Conservation (phyloP, 2,329 filamentous ascomycete genomes). For the Camptophora hylomeconis region DNA sequence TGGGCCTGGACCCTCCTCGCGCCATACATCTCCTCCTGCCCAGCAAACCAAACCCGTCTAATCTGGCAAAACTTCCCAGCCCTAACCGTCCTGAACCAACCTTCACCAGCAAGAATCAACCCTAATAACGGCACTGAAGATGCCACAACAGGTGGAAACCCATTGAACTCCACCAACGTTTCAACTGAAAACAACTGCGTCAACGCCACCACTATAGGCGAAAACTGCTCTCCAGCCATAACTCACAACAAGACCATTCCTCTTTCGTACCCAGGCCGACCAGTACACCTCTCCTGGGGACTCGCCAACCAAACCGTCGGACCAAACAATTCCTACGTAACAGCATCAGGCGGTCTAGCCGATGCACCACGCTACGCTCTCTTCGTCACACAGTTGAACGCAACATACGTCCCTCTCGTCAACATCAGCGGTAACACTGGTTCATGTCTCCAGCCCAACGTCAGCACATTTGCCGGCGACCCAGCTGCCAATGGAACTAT, state of each 20-base stretch:
- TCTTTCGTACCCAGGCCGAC: slow-evolving; percentile 60
- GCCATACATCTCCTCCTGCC: slow-evolving; percentile 68
- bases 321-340: slow-evolving; percentile 73
- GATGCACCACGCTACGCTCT: slow-evolving; percentile 52
- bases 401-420: slow-evolving; percentile 55
- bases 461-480: slow-evolving; percentile 53
- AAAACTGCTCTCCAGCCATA: slow-evolving; percentile 52
- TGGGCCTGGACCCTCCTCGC: slow-evolving; percentile 76
- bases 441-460: too few species aligned
- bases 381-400: slow-evolving; percentile 66
- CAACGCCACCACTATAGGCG: slow-evolving; percentile 40
- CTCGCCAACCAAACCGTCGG: slow-evolving; percentile 54
- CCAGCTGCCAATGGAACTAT: slow-evolving; percentile 65
- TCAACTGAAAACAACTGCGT: slow-evolving; percentile 40
- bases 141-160: slow-evolving; percentile 13
- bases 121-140: slow-evolving; percentile 54
- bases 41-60: slow-evolving; percentile 57
- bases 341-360: slow-evolving; percentile 37
- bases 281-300: slow-evolving; percentile 63
- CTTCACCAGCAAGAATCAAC: slow-evolving; percentile 57
- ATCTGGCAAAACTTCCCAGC: slow-evolving; percentile 77
- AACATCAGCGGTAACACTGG: slow-evolving; percentile 35
- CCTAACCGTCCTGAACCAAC: slow-evolving; percentile 59
- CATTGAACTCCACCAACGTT: not conserved
- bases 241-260: slow-evolving; percentile 56